Evolutionary conservation across 2,329 filamentous ascomycete species (phyloP), one percentile per base, ranked within the genome.

Genomic region (Aspergillus sp.): DNA sequence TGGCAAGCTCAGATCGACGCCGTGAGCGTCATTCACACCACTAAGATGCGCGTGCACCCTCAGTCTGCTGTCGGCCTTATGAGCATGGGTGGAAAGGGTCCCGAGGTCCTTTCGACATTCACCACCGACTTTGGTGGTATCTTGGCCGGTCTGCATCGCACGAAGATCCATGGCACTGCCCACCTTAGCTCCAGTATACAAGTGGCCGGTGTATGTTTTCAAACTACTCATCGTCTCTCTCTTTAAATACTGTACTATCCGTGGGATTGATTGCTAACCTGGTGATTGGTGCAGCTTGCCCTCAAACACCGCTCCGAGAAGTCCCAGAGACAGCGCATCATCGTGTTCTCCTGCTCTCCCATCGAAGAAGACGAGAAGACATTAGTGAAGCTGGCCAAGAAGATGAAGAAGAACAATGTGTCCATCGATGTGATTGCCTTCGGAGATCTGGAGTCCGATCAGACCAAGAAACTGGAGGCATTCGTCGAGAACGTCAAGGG

Each of bases 221-320:
- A 30, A 52, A 21, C 21, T 13, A 30, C 30, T 53, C 7, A 7
- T 8, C n/a, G 17, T 48, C 13, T 10, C 44, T 11, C 17, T 25
- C 39, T 15, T 8, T 42, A 23, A 1, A 10, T 51, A 10, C 8
- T 39, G 15, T 10, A 8, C 19, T 8, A 21, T 59, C 3, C 11
- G 3, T 11, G 10, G 39, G 10, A 54, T 30, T 5, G 11, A 36
- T 36, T 44, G 11, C 60, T 71, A 48, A 68, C 55, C 38, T 1
- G 30, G 6, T 38, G 47, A 39, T 56, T 27, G 44, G 32, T 63
- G 8, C 73, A 97, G 93, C 86, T 99, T 71, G 95, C 95, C 42
- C 85, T 99, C 71, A 98, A 98, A 82, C 95, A 99, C 81, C 89
- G 95, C 71, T 93, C 96, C 81, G 98, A 99, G 82, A 96, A 96